Conservation (phyloP, 352 stramenopile genomes). For the Elongisporangium prolatum region DNA sequence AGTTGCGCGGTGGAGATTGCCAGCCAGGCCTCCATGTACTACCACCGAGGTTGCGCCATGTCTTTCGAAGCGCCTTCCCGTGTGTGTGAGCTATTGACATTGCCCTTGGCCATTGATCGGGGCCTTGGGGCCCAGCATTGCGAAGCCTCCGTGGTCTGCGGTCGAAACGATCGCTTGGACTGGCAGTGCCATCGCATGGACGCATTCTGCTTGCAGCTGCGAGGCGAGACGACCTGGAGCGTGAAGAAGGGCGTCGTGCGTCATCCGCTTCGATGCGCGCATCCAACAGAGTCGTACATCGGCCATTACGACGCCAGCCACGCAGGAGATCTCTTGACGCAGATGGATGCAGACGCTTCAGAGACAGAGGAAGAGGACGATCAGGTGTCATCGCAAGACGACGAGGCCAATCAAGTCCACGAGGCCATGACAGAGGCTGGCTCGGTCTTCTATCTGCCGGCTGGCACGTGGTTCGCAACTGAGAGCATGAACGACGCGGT, state of each 20-base stretch:
- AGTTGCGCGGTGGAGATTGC: background rate
- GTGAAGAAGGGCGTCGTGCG: constrained; percentile 13
- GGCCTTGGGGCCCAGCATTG: constrained; percentile 13
- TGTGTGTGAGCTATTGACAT: constrained; percentile 15
- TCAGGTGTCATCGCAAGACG: background rate
- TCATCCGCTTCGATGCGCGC: constrained; percentile 20
- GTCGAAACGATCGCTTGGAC: constrained; percentile 5
- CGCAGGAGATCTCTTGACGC: constrained; percentile 8
- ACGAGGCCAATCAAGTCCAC: background rate
- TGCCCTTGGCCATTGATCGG: constrained; percentile 21
- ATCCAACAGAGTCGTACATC: constrained; percentile 15
- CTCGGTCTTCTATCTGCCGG: constrained; percentile 43
- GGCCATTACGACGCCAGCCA: background rate
- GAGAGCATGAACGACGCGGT: constrained; percentile 17
- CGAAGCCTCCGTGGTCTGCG: constrained; percentile 8
- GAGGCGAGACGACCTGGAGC: constrained; percentile 26
- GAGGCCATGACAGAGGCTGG: constrained; percentile 26
- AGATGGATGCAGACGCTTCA: constrained; percentile 2
- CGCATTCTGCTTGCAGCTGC: constrained; percentile 35
- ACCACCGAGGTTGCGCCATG: constrained; percentile 9
- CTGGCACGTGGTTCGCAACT: constrained; percentile 38
- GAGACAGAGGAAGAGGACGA: constrained; percentile 11
- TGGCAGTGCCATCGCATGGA: constrained; percentile 43
- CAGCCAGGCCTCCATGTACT: constrained; percentile 2
- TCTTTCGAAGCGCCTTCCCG: constrained; percentile 18